Base-by-base conservation (phyloP, 345 rosid species). In the Dovyalis caffra region DNA sequence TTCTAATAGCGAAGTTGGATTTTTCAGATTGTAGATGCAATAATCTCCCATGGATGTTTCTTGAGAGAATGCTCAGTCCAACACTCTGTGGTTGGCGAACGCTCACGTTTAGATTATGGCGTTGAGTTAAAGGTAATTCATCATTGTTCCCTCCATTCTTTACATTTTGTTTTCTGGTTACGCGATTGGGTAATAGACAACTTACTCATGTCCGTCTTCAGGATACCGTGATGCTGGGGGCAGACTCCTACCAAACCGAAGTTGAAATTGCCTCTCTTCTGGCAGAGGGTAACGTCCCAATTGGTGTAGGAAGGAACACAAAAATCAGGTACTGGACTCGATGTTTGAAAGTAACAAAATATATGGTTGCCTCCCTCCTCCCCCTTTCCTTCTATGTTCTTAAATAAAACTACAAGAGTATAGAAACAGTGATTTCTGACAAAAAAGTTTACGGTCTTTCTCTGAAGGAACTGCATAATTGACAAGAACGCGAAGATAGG, bases 1-100 rank as follows among this genome's bases (percentile, higher is more conserved):
- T 76, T 78, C 75, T 83, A 31, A 53, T 75, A 60, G 66, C 70
- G 21, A 37, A 4, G 8, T 70, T 23, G 28, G 26, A n/a, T 66
- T 72, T 57, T 76, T 73, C 87, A 95, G 99, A 87, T 95, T 64
- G 82, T 87, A 29, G 84, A 92, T 75, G 93, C 97, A 33, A 85
- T 95, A 74, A 91, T 92, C 77, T 92, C 99, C 14, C 99, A 95
- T 14, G 99, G 99, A 77, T 95, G 99, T 82, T 95, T 95, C 93
- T 81, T 95, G 83, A 75, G 95, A 78, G 97, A 92, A 76, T 92
- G 99, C 72, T 72, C 34, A 3, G 74, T 95, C 32, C 86, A 88
- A 73, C 93, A 84, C 82, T 95, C 99, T 57, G 90, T 95, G 18
- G 87, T 92, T 21, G 97, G 99, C 47, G 99, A 92, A 82, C 90